phyloP scores from a whole-genome alignment of 108 stramenopile species.

The Schizochytrium sp. region DNA sequence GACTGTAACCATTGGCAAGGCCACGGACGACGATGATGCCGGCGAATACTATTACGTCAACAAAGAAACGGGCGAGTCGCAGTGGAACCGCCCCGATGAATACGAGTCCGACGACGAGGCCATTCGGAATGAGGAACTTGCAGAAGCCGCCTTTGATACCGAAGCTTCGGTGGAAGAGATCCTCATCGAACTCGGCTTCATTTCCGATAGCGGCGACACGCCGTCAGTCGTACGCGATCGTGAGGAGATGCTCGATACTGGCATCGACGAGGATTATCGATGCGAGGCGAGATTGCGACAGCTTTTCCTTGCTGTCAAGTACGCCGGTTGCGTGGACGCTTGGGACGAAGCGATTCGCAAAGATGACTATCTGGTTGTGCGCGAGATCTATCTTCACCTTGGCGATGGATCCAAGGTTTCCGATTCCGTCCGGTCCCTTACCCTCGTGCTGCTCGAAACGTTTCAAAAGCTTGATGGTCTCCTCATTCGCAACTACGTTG shows the following conservation, averaged over 20 bases:
- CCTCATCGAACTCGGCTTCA: not conserved
- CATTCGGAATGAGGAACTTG: not conserved
- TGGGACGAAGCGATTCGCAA: not conserved
- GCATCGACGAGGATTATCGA: not conserved
- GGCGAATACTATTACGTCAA: not conserved
- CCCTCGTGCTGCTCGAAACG: not conserved
- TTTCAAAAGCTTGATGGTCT: not conserved
- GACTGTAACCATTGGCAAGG: not conserved
- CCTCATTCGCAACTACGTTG: not conserved
- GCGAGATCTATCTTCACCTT: not conserved
- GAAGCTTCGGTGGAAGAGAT: not conserved
- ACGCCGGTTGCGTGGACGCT: not conserved
- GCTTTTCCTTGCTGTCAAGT: conserved; percentile 1
- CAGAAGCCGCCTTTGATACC: not conserved
- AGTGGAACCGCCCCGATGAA: not conserved
- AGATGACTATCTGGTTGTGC: not conserved
- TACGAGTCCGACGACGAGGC: conserved; percentile 13
- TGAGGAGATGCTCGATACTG: not conserved
- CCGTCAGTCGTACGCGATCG: not conserved
- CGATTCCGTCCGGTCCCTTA: not conserved
- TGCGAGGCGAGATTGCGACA: not conserved
- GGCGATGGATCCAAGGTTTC: not conserved
- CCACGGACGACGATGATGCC: not conserved
- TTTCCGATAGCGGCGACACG: not conserved
- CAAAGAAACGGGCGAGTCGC: not conserved